Evolutionary conservation across 352 stramenopile genomes (phyloP), one percentile per base, ranked within the genome.

Genomic region (Bremia lactucae): DNA sequence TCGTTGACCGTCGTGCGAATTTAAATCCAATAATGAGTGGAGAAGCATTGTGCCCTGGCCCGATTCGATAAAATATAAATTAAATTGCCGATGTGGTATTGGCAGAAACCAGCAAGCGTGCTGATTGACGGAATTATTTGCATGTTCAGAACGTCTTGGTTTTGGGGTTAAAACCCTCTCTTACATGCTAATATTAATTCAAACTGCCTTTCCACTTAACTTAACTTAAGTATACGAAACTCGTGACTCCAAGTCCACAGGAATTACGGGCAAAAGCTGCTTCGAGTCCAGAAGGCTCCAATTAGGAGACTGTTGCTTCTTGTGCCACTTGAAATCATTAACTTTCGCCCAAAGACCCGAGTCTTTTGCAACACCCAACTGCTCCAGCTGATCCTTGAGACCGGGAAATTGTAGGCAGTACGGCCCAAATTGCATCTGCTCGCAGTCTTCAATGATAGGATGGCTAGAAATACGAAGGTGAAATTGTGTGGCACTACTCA

Each of bases 251-350:
- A 85, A 42, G 6, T 49, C 41, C 4, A 41, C 28, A 20, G 69
- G 61, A 11, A 85, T 67, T 1, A 43, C 24, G n/a, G 46, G 65
- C 28, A 76, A 45, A 11, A 58, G 33, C 21, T 68, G 57, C 36
- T 73, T 80, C 6, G 67, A 58, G 29, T 82, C 59, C 19, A 81
- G 60, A 11, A 88, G 41, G 25, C 48, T 71, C 84, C 84, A 95
- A 50, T 95, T 83, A 4, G 84, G 84, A 49, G 79, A 94, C 45
- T 87, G 68, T 54, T 93, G 82, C 35, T 72, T 46, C 24, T 81
- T 73, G 44, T 92, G 82, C 84, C 85, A 96, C 59, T 94, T 92
- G 58, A 96, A 96, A 50, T 96, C 85, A 42, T 96, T 90, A 38
- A 96, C 85, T 41, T 94, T 83, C 10, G 73, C 62, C 81, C 81